Percentiles rank a stretch among this genome's conserved stretches.
These are phyloP conservation scores for Pontederia crassipes DNA, from an alignment of 176 grass and related monocot species.

Conservation along the genomic window DNA sequence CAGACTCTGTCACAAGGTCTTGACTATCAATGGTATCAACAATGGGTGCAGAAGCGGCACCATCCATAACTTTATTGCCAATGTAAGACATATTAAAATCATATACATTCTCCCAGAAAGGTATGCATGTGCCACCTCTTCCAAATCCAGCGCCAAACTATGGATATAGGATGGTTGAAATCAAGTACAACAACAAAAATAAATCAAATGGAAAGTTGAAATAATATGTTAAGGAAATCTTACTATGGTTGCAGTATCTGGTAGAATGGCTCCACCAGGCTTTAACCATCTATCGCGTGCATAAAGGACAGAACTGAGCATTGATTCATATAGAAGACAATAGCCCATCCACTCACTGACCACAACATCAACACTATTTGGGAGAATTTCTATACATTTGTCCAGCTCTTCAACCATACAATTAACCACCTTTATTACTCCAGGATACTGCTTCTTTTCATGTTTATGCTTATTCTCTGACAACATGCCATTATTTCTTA, in stretches of 20 bases:
- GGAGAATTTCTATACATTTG: conserved; percentile 42
- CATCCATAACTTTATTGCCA: conserved; percentile 57
- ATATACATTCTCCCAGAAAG: conserved; percentile 95
- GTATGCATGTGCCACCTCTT: conserved; percentile 75
- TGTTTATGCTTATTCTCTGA: conserved; percentile 20
- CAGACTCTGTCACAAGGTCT: conserved; percentile 74
- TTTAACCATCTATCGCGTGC: conserved; percentile 87
- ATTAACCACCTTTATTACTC: conserved; percentile 60
- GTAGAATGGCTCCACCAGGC: conserved; percentile 82
- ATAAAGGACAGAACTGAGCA: conserved; percentile 91
- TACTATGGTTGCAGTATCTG: conserved; percentile 84
- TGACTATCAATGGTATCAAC: conserved; percentile 48
- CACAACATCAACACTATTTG: conserved; percentile 61
- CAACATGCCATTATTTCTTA: conserved; percentile 62
- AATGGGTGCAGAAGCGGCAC: conserved; percentile 49
- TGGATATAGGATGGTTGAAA: not conserved
- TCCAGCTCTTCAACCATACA: conserved; percentile 85
- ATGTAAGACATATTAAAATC: conserved; percentile 94
- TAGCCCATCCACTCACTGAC: conserved; percentile 99
- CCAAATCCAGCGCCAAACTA: conserved; percentile 92
- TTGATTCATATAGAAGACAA: conserved; percentile 86
- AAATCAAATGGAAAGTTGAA: not conserved
- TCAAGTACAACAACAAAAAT: not conserved
- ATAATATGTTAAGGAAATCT: conserved; percentile 11
- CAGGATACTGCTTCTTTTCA: conserved; percentile 10